phyloP scores from a whole-genome alignment of 345 rosid species.

The Melastoma malabathricum region DNA sequence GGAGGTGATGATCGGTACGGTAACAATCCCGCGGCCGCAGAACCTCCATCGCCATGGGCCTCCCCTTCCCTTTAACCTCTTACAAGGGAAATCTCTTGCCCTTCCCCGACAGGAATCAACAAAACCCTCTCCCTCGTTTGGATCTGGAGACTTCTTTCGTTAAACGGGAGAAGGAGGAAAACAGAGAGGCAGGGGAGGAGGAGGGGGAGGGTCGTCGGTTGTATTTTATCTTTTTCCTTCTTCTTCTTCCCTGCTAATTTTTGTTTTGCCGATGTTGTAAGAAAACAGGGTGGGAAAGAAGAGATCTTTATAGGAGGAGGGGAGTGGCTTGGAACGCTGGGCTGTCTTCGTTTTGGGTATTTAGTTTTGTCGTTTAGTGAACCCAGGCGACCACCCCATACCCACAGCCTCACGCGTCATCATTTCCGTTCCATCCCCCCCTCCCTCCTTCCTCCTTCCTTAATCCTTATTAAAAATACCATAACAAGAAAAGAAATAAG shows the following conservation, averaged over 20 bases:
- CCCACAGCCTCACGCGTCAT: too few species aligned
- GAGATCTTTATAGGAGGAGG: neutral
- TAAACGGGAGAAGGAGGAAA: neutral
- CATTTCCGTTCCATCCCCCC: too few species aligned
- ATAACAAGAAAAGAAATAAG: too few species aligned
- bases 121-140: neutral
- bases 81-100: neutral
- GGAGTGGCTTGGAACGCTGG: neutral
- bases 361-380: too few species aligned
- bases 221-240: too few species aligned
- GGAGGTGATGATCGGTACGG: constrained; percentile 18
- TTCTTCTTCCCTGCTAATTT: neutral
- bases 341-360: neutral
- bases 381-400: too few species aligned
- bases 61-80: neutral
- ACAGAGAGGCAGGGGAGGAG: neutral
- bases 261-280: neutral
- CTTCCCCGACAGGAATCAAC: too few species aligned
- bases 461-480: too few species aligned
- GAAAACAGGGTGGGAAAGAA: neutral
- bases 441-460: too few species aligned
- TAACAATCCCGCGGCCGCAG: constrained; percentile 63
- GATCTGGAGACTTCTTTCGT: neutral
- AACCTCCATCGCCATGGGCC: constrained; percentile 65
- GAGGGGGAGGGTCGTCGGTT: too few species aligned